Conservation (phyloP, 2,329 filamentous ascomycete species). For the Claviceps purpurea region DNA sequence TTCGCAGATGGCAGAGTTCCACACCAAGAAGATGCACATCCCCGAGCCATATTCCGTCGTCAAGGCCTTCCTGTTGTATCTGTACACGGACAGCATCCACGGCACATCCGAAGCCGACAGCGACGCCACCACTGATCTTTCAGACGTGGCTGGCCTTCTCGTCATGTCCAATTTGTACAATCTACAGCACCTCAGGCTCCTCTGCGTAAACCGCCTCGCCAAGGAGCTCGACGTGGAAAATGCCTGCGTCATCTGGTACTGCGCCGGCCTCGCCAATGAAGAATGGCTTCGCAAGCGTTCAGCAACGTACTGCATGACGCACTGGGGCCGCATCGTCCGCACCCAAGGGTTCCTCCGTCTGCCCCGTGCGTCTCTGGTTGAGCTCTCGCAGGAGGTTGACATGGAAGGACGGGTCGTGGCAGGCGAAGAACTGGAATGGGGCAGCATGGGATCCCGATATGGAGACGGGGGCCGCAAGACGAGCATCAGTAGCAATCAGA, state of each 20-base stretch:
- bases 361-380: conserved; percentile 66
- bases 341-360: conserved; percentile 76
- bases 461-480: conserved; percentile 38
- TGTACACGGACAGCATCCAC: conserved; percentile 89
- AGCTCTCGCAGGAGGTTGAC: conserved; percentile 87
- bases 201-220: conserved; percentile 81
- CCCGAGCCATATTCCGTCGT: conserved; percentile 92
- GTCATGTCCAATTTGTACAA: conserved; percentile 99
- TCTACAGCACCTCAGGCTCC: conserved; percentile 78
- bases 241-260: conserved; percentile 92
- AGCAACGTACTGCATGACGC: conserved; percentile 75
- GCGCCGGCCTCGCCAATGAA: conserved; percentile 77
- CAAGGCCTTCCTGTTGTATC: conserved; percentile 85
- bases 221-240: conserved; percentile 90
- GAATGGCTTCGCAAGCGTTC: conserved; percentile 87
- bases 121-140: conserved; percentile 62
- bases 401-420: conserved; percentile 82
- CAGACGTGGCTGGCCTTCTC: conserved; percentile 82
- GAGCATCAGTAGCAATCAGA: conserved; percentile 46
- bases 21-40: conserved; percentile 95
- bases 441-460: conserved; percentile 31
- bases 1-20: conserved; percentile 93
- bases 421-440: conserved; percentile 65
- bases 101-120: conserved; percentile 37
- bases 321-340: conserved; percentile 90